Conservation (phyloP, 1,139 yeast genomes). For the Geotrichum carabidarum region DNA sequence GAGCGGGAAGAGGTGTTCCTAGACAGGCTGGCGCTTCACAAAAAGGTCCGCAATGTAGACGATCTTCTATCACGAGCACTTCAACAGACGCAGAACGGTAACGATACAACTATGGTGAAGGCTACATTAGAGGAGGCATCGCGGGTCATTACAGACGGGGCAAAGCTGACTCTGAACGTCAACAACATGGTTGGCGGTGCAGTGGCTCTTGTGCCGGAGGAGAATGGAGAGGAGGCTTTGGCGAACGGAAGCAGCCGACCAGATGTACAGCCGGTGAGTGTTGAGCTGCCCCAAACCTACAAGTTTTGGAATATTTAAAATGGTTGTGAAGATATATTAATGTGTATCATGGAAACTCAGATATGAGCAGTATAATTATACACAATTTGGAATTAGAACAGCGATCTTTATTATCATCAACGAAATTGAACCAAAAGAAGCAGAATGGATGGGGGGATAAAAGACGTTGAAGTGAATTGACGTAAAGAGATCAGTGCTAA, state of each 20-base stretch:
- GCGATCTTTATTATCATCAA: neutral
- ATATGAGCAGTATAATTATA: too few relatives aligned
- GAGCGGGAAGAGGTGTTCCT: conserved; percentile 79
- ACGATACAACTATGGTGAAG: neutral
- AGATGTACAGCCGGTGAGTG: conserved; percentile 60
- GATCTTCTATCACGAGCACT: conserved; percentile 47
- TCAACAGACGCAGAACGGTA: conserved; percentile 35
- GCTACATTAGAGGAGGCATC: conserved; percentile 26
- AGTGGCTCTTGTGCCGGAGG: conserved; percentile 19
- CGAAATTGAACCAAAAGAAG: neutral
- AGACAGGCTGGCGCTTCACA: conserved; percentile 70
- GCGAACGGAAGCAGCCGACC: conserved; percentile 1
- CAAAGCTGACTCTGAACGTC: conserved; percentile 21
- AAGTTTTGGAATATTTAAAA: conserved; percentile 70
- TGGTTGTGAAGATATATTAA: neutral
- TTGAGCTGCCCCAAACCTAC: conserved; percentile 73
- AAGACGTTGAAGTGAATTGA: too few relatives aligned
- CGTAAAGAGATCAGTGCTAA: too few relatives aligned
- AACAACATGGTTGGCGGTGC: conserved; percentile 16
- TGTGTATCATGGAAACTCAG: too few relatives aligned
- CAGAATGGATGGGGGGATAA: too few relatives aligned
- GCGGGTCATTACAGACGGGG: conserved; percentile 23
- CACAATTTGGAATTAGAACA: too few relatives aligned
- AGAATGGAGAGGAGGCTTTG: conserved; percentile 15
- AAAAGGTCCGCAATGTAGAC: conserved; percentile 52